Percentiles rank a stretch among this genome's conserved stretches.
Conservation (phyloP, 1,284 basidiomycete species). For the Tilletia horrida region DNA sequence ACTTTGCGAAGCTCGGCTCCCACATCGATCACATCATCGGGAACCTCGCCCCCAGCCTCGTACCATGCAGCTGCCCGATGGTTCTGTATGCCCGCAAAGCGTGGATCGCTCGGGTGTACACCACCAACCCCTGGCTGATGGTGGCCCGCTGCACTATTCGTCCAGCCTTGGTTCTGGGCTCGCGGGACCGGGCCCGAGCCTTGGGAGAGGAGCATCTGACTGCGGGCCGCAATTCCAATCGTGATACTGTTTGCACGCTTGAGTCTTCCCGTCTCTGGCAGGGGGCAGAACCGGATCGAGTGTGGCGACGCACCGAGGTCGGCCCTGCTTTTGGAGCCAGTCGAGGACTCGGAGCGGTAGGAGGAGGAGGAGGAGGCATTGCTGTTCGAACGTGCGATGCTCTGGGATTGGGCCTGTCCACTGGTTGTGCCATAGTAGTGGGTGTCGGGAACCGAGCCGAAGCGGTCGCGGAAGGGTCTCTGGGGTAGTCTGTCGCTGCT, state of each 20-base stretch:
- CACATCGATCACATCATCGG: constrained; percentile 40
- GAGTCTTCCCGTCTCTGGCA: constrained; percentile 39
- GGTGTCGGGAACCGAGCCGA: too few species aligned
- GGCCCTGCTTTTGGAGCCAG: background rate
- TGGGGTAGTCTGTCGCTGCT: background rate
- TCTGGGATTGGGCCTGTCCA: too few species aligned
- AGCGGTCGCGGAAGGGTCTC: background rate
- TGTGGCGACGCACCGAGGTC: constrained; percentile 18
- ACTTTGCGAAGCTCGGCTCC: constrained; percentile 43
- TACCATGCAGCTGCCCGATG: constrained; percentile 12
- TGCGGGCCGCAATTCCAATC: constrained; percentile 47
- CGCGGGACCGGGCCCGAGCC: constrained; percentile 28
- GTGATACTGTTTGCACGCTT: constrained; percentile 51
- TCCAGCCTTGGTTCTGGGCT: constrained; percentile 14
- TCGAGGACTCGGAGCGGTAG: background rate
- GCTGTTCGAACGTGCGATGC: background rate
- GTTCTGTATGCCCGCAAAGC: constrained; percentile 8
- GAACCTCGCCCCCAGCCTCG: constrained; percentile 11
- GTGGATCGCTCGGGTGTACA: background rate
- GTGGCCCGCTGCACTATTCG: constrained; percentile 14
- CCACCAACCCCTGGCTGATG: background rate
- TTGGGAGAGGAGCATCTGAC: constrained; percentile 46
- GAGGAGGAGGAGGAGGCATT: constrained; percentile 11
- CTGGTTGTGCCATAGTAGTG: too few species aligned
- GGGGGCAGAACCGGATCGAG: constrained; percentile 46